Evolutionary conservation across 2,329 filamentous ascomycete genomes (phyloP), one percentile per base, ranked within the genome.

Genomic region (Cladosporium velox): DNA sequence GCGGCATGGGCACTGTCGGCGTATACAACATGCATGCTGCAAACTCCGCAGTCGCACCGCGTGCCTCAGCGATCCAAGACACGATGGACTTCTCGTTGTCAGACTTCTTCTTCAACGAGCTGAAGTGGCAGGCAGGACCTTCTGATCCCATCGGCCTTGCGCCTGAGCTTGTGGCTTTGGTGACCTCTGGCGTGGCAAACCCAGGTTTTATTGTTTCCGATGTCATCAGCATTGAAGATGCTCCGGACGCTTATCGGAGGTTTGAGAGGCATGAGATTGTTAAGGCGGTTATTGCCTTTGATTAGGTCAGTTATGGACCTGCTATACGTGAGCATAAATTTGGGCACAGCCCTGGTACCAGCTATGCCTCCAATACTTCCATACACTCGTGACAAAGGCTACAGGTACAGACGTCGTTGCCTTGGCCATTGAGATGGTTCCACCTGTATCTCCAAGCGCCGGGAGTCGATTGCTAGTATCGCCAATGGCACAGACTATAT

Each of bases 171-270:
- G 51, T 64, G 12, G 61, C 61, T 5, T 51, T 67, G 32, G 49
- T 68, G 0, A 18, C 54, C 12, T 51, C 57, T 1, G 65, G 65
- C 14, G 62, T 58, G 32, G 67, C 67, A 6, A 60, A 24, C 1
- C 62, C 67, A 10, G 63, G 65, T 0, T 62, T 64, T 30, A 47
- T 68, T 15, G 65, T 68, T 7, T 60, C 54, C 24, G 66, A 68
- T 44, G 63, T 60, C 1, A 61, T 67, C n/a, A 49, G 32, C 21
- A 64, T 67, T 38, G 65, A 68, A 38, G 63, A 68, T 8, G 65
- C 59, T 0, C 65, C 65, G 30, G 67, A 67, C 12, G 59, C 66
- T 35, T 68, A 64, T 35, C 54, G 61, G n/a, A 41, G 51, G 3
- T 64, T 64, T 18, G 61, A 64, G 15, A 64, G 61, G 51, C 61